phyloP scores from a whole-genome alignment of 768 basidiomycete species.

The Boletus rubropictus region DNA sequence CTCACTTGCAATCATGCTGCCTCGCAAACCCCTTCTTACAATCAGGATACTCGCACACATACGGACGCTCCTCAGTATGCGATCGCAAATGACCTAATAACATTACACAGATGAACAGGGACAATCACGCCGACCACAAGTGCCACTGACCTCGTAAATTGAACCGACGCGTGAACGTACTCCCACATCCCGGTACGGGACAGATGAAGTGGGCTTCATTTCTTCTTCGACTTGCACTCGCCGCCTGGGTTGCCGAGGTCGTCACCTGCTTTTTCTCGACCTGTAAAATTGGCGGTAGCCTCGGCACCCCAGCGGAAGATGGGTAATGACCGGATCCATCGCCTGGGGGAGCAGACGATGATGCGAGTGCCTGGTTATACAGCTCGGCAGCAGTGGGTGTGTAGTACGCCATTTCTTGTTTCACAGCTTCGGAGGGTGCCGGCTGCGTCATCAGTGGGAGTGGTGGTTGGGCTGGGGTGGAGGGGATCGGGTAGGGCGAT shows the following conservation, averaged over 20 bases:
- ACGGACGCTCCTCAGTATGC: slow-evolving; percentile 93
- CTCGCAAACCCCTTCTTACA: slow-evolving; percentile 94
- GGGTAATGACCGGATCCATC: slow-evolving; percentile 29
- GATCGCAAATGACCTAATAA: slow-evolving; percentile 81
- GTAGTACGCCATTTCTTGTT: slow-evolving; percentile 41
- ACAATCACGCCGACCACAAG: neutral
- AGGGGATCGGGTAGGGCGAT: slow-evolving; percentile 36
- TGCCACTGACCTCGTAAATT: slow-evolving; percentile 65
- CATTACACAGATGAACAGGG: slow-evolving; percentile 1
- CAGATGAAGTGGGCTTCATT: slow-evolving; percentile 92
- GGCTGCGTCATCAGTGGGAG: slow-evolving; percentile 25
- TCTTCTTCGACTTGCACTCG: slow-evolving; percentile 81
- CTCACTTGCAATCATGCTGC: slow-evolving; percentile 95
- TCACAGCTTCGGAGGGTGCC: slow-evolving; percentile 28
- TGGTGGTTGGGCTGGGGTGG: slow-evolving; percentile 26
- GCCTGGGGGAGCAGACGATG: slow-evolving; percentile 19
- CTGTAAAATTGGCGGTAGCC: slow-evolving; percentile 79
- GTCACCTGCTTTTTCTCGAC: slow-evolving; percentile 95
- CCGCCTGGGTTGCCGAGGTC: slow-evolving; percentile 87
- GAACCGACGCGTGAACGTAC: slow-evolving; percentile 93
- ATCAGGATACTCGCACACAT: slow-evolving; percentile 88
- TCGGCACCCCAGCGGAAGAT: slow-evolving; percentile 33
- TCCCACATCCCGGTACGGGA: slow-evolving; percentile 92
- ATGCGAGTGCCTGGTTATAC: slow-evolving; percentile 43
- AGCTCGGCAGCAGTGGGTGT: slow-evolving; percentile 50